Conservation (phyloP, 176 grass and related monocot genomes). For the Triticum dicoccoides region DNA sequence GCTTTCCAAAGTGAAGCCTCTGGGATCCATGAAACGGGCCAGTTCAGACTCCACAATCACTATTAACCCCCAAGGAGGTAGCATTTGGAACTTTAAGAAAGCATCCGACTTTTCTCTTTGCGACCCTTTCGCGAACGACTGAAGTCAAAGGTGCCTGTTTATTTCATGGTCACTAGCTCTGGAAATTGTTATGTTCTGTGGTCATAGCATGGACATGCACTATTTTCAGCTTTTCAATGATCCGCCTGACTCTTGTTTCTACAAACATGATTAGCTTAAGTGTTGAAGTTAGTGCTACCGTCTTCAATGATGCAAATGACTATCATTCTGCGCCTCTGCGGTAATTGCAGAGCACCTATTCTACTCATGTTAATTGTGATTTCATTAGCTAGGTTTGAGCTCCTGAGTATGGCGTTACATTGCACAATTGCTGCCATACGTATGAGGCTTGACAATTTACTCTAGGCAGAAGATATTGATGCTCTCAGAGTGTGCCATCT, state of each 20-base stretch:
- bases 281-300: neutral
- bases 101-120: neutral
- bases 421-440: neutral
- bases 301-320: neutral
- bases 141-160: neutral
- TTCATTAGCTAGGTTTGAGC: neutral
- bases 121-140: neutral
- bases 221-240: neutral
- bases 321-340: neutral
- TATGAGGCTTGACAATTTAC: neutral
- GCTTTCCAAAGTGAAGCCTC: neutral
- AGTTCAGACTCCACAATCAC: neutral
- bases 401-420: neutral
- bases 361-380: neutral
- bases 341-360: neutral
- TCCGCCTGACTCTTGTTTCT: neutral
- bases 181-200: neutral
- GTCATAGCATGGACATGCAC: neutral
- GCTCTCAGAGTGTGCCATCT: neutral
- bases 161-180: neutral
- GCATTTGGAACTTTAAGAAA: neutral
- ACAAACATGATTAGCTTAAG: neutral
- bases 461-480: neutral
- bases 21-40: neutral
- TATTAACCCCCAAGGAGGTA: neutral